These are phyloP conservation scores for Trametes hirsuta DNA, from an alignment of 1,284 basidiomycete species.

Conservation along the genomic window DNA sequence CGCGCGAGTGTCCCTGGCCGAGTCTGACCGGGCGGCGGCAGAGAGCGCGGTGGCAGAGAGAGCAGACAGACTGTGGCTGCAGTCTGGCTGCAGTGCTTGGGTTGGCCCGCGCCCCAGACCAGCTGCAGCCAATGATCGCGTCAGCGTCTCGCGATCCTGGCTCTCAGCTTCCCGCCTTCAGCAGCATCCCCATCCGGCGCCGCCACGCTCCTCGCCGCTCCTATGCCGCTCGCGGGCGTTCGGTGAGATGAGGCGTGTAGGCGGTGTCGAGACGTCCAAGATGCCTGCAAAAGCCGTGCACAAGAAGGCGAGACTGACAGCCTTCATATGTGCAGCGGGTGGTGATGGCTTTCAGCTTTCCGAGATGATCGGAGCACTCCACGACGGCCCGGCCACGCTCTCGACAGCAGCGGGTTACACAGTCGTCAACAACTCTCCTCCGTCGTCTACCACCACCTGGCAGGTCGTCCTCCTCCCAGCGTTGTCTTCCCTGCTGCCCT, in stretches of 20 bases:
- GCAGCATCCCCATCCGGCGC: neutral
- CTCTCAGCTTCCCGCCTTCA: neutral
- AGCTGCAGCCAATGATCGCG: conserved; percentile 13
- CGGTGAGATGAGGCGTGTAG: neutral
- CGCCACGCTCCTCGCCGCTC: neutral
- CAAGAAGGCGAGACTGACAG: neutral
- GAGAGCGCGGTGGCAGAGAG: neutral
- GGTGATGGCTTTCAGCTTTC: neutral
- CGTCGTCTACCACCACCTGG: neutral
- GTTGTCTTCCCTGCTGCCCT: too few species aligned
- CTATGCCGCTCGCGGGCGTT: too few species aligned
- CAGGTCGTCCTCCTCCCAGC: neutral
- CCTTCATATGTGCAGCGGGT: neutral
- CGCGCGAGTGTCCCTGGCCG: neutral
- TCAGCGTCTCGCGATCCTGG: conserved; percentile 13
- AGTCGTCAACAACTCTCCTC: neutral
- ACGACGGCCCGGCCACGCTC: too few species aligned
- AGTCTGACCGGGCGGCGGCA: neutral
- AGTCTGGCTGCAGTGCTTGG: neutral
- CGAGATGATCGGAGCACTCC: neutral
- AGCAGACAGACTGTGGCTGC: conserved; percentile 1
- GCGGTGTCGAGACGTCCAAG: neutral
- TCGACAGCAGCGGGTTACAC: neutral
- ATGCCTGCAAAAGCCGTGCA: neutral
- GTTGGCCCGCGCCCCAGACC: neutral